Conservation (phyloP, 495 filamentous ascomycete genomes). For the Podospora bellae-mahoneyi region DNA sequence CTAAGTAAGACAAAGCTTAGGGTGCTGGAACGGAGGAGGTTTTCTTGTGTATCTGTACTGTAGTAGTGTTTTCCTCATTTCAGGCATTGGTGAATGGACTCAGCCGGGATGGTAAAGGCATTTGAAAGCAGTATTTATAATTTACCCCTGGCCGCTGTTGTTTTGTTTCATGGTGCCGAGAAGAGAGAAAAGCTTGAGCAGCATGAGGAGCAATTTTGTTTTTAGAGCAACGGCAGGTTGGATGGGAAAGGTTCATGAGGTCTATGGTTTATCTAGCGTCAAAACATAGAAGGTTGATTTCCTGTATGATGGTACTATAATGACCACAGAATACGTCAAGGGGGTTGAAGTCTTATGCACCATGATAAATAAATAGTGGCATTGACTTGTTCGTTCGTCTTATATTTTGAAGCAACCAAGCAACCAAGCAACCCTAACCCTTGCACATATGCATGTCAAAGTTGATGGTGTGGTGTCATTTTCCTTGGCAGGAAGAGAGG, state of each 20-base stretch:
- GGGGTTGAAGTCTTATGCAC: not conserved
- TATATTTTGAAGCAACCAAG: not conserved
- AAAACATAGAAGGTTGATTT: conserved; percentile 13
- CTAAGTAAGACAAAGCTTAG: conserved; percentile 44
- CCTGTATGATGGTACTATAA: not conserved
- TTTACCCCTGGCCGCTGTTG: conserved; percentile 6
- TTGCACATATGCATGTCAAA: not conserved
- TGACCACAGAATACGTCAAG: not conserved
- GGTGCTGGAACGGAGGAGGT: not conserved
- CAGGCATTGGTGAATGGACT: conserved; percentile 28
- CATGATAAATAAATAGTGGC: not conserved
- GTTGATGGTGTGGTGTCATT: not conserved
- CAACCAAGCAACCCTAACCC: conserved; percentile 7
- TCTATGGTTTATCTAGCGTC: conserved; percentile 8
- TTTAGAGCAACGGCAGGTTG: conserved; percentile 4
- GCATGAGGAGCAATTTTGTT: conserved; percentile 2
- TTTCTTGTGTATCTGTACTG: conserved; percentile 30
- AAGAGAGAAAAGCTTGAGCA: not conserved
- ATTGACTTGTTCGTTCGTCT: not conserved
- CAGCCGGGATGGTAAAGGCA: conserved; percentile 14
- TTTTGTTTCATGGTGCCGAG: not conserved
- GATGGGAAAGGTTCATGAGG: conserved; percentile 10
- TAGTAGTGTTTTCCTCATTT: conserved; percentile 25
- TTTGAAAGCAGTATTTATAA: conserved; percentile 16
- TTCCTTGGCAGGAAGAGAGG: conserved; percentile 1